Evolutionary conservation across 2,329 filamentous ascomycete genomes (phyloP), one percentile per base, ranked within the genome.

Genomic region (Alternaria novae-zelandiae): DNA sequence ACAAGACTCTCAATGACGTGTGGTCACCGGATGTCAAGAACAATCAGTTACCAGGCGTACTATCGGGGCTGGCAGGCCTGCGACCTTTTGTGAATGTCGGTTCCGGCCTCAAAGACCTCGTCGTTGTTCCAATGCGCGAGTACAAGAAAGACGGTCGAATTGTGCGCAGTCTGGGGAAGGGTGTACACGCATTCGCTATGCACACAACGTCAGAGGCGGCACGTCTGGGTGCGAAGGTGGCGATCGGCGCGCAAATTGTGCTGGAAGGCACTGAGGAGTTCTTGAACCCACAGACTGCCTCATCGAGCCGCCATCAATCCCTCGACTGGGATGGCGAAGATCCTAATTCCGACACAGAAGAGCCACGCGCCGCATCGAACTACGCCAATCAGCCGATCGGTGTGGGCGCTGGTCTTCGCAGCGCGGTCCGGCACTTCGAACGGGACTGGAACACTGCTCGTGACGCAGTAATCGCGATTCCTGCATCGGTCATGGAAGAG

Each of bases 201-300:
- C 97, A 94, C 1, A 99, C 96, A 0, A 94, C 94, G 3, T 96
- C 91, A 0, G 96, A 97, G 76, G 86, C 98, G n/a, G 91, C 97
- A 67, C 96, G 96, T 73, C 85, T 99, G 0, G 95, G 96, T 12
- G 96, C 96, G 49, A 98, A 97, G 80, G 85, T 98, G 54, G 95
- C 95, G 1, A 92, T 98, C 54, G 96, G 96, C 32, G 97, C 96
- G 4, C 96, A 98, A 74, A 96, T 91, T n/a, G 89, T 94, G 15
- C 87, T 99, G 2, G 91, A 97, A 75, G 92, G 91, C 17, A 94
- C 94, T 0, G 96, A 99, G 79, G 92, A 88, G 17, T 85, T 97
- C 65, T 85, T 97, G 43, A 80, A 81, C 6, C 80, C 83, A 0
- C 70, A 74, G 74, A 51, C 77, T 68, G 50, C 63, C 17, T 67